These are phyloP conservation scores for Calophaca sinica DNA, from an alignment of 306 rosid species.

Conservation along the genomic window DNA sequence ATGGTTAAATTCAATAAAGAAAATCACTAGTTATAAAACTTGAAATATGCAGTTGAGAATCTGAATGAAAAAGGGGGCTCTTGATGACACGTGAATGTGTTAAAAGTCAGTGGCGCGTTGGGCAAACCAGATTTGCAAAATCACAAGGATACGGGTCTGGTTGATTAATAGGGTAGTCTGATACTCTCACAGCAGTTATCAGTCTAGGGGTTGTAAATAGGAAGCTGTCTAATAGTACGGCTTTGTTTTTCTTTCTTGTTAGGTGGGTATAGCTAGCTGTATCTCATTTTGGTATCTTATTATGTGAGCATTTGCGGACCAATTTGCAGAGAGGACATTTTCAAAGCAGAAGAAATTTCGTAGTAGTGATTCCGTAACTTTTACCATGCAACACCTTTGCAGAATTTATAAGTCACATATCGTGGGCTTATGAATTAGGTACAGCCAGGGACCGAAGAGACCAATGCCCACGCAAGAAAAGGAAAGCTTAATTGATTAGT, in stretches of 20 bases:
- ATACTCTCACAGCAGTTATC: background rate
- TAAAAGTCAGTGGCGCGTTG: background rate
- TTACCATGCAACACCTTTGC: background rate
- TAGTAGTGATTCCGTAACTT: no score
- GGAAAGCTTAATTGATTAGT: background rate
- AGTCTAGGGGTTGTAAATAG: background rate
- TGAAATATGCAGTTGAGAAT: conserved; percentile 19
- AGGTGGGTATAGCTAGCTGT: conserved; percentile 4
- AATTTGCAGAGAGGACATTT: conserved; percentile 3
- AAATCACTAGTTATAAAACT: conserved; percentile 13
- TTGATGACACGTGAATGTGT: conserved; percentile 9
- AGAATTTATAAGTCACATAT: background rate
- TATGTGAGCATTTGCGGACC: conserved; percentile 34
- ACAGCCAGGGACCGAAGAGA: background rate
- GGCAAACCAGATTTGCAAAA: background rate
- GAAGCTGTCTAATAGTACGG: conserved; percentile 1
- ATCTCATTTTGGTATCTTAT: conserved; percentile 19
- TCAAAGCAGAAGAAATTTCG: background rate
- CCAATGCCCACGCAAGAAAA: background rate
- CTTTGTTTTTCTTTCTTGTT: conserved; percentile 29
- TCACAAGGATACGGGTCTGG: background rate
- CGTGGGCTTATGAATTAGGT: no score
- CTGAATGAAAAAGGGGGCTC: conserved; percentile 7
- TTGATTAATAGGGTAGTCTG: background rate
- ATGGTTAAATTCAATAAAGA: conserved; percentile 16